Conservation (phyloP, 441 rosid genomes). For the Jatropha podagrica region DNA sequence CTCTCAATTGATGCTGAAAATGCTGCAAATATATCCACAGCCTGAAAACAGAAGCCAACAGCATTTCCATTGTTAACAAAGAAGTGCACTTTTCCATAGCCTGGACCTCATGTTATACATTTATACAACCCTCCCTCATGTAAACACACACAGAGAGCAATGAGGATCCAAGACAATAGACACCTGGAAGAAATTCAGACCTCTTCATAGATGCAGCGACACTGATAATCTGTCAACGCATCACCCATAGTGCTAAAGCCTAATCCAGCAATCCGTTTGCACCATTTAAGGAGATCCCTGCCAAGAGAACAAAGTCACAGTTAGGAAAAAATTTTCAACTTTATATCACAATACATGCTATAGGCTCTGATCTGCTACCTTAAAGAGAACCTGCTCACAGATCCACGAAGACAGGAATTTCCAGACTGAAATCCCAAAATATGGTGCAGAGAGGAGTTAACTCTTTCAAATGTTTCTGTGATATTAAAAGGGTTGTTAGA, state of each 20-base stretch:
- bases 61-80: slow-evolving; percentile 11
- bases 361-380: slow-evolving; percentile 45
- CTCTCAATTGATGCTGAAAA: slow-evolving; percentile 55
- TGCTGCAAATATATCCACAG: slow-evolving; percentile 82
- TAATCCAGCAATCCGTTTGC: slow-evolving; percentile 72
- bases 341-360: slow-evolving; percentile 12
- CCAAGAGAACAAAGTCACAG: slow-evolving; percentile 29
- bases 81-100: not conserved
- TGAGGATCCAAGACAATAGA: slow-evolving; percentile 10
- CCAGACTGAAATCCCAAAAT: slow-evolving; percentile 40
- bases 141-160: not conserved
- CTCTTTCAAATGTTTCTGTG: slow-evolving; percentile 72
- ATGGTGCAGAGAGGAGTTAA: slow-evolving; percentile 43
- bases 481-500: slow-evolving; percentile 26
- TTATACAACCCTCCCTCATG: not conserved
- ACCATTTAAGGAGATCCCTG: slow-evolving; percentile 99
- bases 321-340: slow-evolving; percentile 16
- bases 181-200: slow-evolving; percentile 36
- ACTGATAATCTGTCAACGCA: slow-evolving; percentile 52
- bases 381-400: slow-evolving; percentile 61
- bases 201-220: slow-evolving; percentile 71
- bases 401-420: slow-evolving; percentile 39
- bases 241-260: slow-evolving; percentile 27
- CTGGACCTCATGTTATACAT: not conserved
- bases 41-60: slow-evolving; percentile 47